Base-by-base conservation (phyloP, 768 basidiomycete species). In the Rhizopogon vinicolor region DNA sequence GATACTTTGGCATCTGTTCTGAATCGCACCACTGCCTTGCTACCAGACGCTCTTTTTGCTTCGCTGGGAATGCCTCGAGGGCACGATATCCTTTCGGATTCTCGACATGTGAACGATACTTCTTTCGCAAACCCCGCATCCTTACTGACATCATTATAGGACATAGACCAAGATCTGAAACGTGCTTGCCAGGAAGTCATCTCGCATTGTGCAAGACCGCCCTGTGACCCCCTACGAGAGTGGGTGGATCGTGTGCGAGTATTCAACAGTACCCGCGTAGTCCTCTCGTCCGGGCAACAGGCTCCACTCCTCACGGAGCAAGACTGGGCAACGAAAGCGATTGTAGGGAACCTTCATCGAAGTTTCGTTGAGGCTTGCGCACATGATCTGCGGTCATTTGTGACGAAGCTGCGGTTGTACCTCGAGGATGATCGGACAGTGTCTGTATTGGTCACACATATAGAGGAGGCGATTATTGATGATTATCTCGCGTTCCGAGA, bases 121-220 rank as follows among this genome's bases (percentile, higher is more conserved):
- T 49, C 22, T 42, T 49, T 51, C 33, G 13, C 28, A 8, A 0
- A 10, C 41, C 16, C 31, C 1, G 49, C 45, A 29, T 28, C 35
- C 49, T 29, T 45, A 14, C 55, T 52, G 14, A 44, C 35, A 28
- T 40, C n/a, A 8, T 35, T 25, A 28, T 68, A 95, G 91, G 87
- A 86, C 56, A 88, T 97, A 61, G 96, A 98, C 71, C 79, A 86
- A 46, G 89, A 88, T 31, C 82, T 98, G 29, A 91, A 93, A 64
- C 76, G 77, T 16, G 87, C 85, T 0, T 98, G 95, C 72, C 93
- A 96, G 73, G 83, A 85, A 41, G 79, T 93, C 39, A 96, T 98
- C 55, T 70, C 77, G 3, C 70, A 80, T 13, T 86, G 85, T 58
- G 77, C 85, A 7, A 72, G 76, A 40, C 68, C 75, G 0, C 77